phyloP scores from a whole-genome alignment of 2,329 filamentous ascomycete genomes.

The Leptodontidium sp. region DNA sequence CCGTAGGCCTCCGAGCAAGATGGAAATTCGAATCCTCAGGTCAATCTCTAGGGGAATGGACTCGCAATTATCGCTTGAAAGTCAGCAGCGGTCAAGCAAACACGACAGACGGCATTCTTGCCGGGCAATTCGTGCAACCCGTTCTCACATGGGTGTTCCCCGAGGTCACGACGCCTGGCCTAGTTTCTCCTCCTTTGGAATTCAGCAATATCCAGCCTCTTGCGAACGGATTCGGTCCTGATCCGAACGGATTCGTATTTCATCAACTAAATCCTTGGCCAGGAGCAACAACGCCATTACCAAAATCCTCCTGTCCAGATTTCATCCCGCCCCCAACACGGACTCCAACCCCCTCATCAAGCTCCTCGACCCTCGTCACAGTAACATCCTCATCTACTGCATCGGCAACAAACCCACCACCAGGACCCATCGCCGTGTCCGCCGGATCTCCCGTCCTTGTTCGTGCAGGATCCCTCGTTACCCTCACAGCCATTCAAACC shows the following conservation, averaged over 20 bases:
- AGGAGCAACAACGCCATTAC: slow-evolving; percentile 11
- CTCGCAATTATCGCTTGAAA: slow-evolving; percentile 11
- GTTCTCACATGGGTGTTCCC: slow-evolving; percentile 6
- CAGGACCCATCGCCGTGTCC: neutral
- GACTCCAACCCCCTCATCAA: slow-evolving; percentile 5
- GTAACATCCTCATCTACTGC: neutral
- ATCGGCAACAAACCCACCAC: slow-evolving; percentile 6
- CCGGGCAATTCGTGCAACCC: slow-evolving; percentile 12
- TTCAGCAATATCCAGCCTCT: slow-evolving; percentile 12
- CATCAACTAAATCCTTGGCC: slow-evolving; percentile 10
- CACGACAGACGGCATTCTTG: slow-evolving; percentile 9
- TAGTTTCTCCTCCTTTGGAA: slow-evolving; percentile 6
- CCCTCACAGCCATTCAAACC: slow-evolving; percentile 7
- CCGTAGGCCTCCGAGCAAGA: slow-evolving; percentile 3
- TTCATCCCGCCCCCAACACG: slow-evolving; percentile 2
- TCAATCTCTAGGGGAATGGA: slow-evolving; percentile 10
- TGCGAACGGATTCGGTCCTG: slow-evolving; percentile 9
- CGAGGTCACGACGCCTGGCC: slow-evolving; percentile 6
- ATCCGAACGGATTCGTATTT: slow-evolving; percentile 7
- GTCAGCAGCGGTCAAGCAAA: neutral
- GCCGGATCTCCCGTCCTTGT: neutral
- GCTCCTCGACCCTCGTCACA: slow-evolving; percentile 4
- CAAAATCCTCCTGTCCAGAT: slow-evolving; percentile 7
- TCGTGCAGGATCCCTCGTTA: slow-evolving; percentile 1
- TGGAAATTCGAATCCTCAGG: slow-evolving; percentile 10